These are phyloP conservation scores for Seminavis robusta DNA, from an alignment of 108 stramenopile genomes.

Conservation along the genomic window DNA sequence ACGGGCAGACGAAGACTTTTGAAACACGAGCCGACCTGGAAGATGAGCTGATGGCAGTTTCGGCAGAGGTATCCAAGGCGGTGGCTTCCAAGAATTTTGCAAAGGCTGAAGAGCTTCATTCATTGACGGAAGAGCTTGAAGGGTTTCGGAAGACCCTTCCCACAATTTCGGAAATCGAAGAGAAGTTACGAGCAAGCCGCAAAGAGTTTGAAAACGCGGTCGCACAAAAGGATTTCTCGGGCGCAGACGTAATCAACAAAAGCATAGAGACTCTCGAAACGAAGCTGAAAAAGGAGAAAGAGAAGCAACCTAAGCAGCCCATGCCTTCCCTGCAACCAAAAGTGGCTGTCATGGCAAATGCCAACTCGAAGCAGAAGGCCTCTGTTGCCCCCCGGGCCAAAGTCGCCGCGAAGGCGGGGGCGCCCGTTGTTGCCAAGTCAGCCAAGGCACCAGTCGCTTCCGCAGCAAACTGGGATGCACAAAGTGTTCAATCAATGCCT, in stretches of 20 bases:
- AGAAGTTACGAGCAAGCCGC: conserved; percentile 30
- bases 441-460: no score
- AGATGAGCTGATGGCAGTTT: conserved; percentile 34
- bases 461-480: no score
- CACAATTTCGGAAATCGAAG: conserved; percentile 48
- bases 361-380: neutral
- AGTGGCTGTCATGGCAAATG: neutral
- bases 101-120: conserved; percentile 56
- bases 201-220: conserved; percentile 57
- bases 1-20: conserved; percentile 47
- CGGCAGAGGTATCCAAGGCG: conserved; percentile 28
- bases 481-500: no score
- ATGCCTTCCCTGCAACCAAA: neutral
- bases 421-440: conserved; percentile 22
- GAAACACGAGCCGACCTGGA: conserved; percentile 59
- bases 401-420: neutral
- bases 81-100: conserved; percentile 64
- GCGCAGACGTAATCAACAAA: conserved; percentile 55
- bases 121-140: conserved; percentile 52
- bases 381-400: neutral
- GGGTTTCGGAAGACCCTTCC: conserved; percentile 47
- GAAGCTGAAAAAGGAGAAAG: conserved; percentile 43
- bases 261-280: conserved; percentile 43
- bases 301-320: neutral
- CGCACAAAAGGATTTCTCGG: conserved; percentile 57